phyloP scores from a whole-genome alignment of 2,329 filamentous ascomycete species.

The Aspergillus uvarum region DNA sequence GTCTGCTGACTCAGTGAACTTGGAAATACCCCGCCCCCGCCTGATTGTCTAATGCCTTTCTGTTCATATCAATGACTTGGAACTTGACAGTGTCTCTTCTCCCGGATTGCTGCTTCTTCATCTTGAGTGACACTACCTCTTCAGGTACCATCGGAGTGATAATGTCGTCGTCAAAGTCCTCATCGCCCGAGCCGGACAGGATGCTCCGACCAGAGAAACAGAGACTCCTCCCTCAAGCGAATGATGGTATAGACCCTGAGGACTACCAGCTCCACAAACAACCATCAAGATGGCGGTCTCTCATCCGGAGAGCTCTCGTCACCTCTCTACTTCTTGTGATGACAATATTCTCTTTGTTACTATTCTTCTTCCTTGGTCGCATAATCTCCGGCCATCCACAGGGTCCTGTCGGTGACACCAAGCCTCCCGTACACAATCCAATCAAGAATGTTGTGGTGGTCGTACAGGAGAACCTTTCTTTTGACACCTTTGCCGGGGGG shows the following conservation, averaged over 20 bases:
- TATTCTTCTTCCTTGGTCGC: constrained; percentile 14
- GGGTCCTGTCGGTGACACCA: not conserved
- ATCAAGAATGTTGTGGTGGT: constrained; percentile 53
- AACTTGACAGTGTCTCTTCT: not conserved
- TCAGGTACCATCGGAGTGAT: not conserved
- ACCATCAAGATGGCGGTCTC: not conserved
- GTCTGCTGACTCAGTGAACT: not conserved
- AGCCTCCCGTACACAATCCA: constrained; percentile 20
- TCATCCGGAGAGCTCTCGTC: not conserved
- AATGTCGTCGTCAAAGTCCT: not conserved
- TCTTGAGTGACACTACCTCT: not conserved
- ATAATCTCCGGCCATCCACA: constrained; percentile 13
- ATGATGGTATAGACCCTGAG: not conserved
- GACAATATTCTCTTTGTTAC: not conserved
- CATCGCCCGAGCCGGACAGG: not conserved
- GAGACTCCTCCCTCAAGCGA: not conserved
- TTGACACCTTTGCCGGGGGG: constrained; percentile 45
- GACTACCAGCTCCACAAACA: not conserved
- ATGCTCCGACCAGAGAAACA: not conserved
- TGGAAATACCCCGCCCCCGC: not conserved
- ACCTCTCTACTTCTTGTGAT: not conserved
- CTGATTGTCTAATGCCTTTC: not conserved
- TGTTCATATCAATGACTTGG: no score
- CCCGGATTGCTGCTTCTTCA: not conserved
- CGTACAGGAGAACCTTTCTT: constrained; percentile 45